Conservation (phyloP, 352 stramenopile genomes). For the Globisporangium viniferum region DNA sequence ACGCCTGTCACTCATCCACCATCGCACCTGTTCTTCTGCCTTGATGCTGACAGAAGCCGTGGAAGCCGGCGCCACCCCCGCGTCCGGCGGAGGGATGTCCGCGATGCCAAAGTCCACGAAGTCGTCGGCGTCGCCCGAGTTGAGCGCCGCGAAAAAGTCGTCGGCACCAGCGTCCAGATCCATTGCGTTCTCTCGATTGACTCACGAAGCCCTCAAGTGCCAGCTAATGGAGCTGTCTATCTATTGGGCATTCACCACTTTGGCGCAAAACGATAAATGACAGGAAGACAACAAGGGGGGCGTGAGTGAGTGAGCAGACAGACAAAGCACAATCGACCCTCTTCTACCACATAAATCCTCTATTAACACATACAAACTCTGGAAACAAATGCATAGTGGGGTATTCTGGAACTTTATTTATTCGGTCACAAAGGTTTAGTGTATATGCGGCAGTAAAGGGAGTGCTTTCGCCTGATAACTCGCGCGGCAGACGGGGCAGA, state of each 20-base stretch:
- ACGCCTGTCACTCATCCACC: not conserved
- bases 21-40: slow-evolving; percentile 20
- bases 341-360: not conserved
- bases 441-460: not conserved
- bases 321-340: not conserved
- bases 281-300: not conserved
- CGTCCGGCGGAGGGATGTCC: slow-evolving; percentile 17
- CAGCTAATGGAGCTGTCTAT: not conserved
- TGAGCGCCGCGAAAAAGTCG: slow-evolving; percentile 81
- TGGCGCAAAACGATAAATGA: slow-evolving; percentile 12
- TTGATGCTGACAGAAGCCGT: not conserved
- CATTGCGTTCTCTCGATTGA: slow-evolving; percentile 27
- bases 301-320: not conserved
- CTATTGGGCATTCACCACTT: not conserved
- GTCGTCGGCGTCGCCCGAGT: slow-evolving; percentile 55
- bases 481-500: slow-evolving; percentile 74
- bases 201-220: not conserved
- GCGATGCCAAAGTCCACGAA: slow-evolving; percentile 55
- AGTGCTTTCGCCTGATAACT: slow-evolving; percentile 26
- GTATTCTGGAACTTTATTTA: not conserved
- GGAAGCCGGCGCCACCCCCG: not conserved
- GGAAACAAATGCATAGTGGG: not conserved
- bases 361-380: not conserved
- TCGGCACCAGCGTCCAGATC: slow-evolving; percentile 72
- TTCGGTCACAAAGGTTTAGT: not conserved